Percentiles rank a stretch among this genome's conserved stretches.
Evolutionary conservation across 2,329 filamentous ascomycete species (phyloP).

Genomic region (Cordyceps javanica): DNA sequence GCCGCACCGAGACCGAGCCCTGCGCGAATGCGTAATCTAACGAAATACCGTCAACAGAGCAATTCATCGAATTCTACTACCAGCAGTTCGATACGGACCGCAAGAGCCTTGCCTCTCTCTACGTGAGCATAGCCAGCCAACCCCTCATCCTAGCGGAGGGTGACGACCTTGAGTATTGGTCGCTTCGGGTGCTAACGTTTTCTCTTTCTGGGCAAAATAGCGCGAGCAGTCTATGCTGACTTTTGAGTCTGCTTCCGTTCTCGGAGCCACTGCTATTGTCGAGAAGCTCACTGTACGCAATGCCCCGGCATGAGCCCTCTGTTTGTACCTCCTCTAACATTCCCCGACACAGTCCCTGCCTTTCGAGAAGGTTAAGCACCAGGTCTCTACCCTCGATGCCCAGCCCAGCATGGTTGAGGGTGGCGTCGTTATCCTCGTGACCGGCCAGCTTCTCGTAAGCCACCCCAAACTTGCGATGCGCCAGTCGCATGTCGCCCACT

Average conservation of each 20-base stretch:
- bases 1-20: neutral
- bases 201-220: slow-evolving; percentile 37
- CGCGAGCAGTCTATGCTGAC: slow-evolving; percentile 85
- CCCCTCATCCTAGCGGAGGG: slow-evolving; percentile 4
- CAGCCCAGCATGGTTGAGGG: slow-evolving; percentile 64
- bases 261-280: slow-evolving; percentile 61
- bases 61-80: slow-evolving; percentile 92
- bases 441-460: slow-evolving; percentile 74
- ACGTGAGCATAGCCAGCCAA: slow-evolving; percentile 54
- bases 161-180: neutral
- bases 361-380: slow-evolving; percentile 76
- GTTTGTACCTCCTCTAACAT: neutral
- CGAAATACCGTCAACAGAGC: slow-evolving; percentile 45
- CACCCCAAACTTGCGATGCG: slow-evolving; percentile 4
- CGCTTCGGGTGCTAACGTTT: neutral
- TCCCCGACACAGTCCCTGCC: slow-evolving; percentile 55
- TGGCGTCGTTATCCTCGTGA: slow-evolving; percentile 80
- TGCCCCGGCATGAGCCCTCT: neutral
- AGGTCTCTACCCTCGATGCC: slow-evolving; percentile 70
- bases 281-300: slow-evolving; percentile 72
- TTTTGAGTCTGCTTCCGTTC: slow-evolving; percentile 67
- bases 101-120: slow-evolving; percentile 59
- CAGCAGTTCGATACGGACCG: slow-evolving; percentile 74
- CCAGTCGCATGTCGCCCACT: neutral
- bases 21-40: neutral